Percentiles rank a stretch among this genome's conserved stretches.
phyloP scores from a whole-genome alignment of 306 rosid species.

The Phaseolus lunatus region DNA sequence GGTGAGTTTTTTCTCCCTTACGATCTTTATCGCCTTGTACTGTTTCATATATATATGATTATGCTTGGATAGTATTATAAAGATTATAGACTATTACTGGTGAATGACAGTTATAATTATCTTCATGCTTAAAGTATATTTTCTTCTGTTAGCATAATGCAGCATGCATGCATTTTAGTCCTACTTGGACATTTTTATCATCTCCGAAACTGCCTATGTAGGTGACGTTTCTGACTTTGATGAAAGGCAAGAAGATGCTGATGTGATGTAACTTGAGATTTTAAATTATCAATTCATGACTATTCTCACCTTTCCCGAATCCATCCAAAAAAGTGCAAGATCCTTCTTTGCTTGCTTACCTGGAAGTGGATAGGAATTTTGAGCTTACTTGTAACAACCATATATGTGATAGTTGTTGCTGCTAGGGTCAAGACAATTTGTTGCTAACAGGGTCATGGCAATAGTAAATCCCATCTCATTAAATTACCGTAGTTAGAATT shows the following conservation, averaged over 20 bases:
- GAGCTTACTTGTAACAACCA: background rate
- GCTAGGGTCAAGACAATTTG: background rate
- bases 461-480: conserved; percentile 13
- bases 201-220: conserved; percentile 7
- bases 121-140: conserved; percentile 12
- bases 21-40: conserved; percentile 5
- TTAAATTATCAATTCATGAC: background rate
- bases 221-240: conserved; percentile 20
- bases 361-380: conserved; percentile 14
- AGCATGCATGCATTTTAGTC: conserved; percentile 20
- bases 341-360: background rate
- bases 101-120: conserved; percentile 1
- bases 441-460: background rate
- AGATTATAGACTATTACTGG: background rate
- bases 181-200: conserved; percentile 3
- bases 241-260: conserved; percentile 4
- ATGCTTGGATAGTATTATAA: conserved; percentile 29
- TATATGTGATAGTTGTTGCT: background rate
- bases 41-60: conserved; percentile 25
- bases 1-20: conserved; percentile 49
- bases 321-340: conserved; percentile 11
- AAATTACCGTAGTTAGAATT: background rate
- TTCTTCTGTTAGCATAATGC: conserved; percentile 6
- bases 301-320: background rate
- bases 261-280: background rate